A percentile compares a stretch with the other conserved stretches of the same genome.
phyloP scores from a whole-genome alignment of 306 rosid genomes.

The Lathyrus sativus region DNA sequence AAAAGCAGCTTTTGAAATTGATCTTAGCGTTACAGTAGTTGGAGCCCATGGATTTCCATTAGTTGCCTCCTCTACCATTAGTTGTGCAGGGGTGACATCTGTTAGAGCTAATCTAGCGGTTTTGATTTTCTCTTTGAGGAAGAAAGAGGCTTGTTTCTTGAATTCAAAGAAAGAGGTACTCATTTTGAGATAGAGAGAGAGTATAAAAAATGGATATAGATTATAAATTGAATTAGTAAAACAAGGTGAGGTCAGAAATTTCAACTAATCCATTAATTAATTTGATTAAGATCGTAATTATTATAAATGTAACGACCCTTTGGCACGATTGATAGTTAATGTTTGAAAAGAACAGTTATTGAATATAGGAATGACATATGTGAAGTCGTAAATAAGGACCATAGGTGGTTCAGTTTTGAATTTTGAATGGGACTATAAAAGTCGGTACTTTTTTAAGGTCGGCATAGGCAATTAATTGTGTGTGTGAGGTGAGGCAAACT shows the following conservation, averaged over 20 bases:
- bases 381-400: slow-evolving; percentile 19
- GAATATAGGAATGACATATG: slow-evolving; percentile 17
- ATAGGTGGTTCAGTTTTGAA: slow-evolving; percentile 30
- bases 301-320: slow-evolving; percentile 4
- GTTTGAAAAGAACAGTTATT: slow-evolving; percentile 17
- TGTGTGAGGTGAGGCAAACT: slow-evolving; percentile 26
- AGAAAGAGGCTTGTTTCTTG: slow-evolving; percentile 93
- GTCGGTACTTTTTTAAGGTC: neutral
- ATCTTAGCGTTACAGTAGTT: slow-evolving; percentile 63
- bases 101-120: slow-evolving; percentile 93
- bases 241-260: slow-evolving; percentile 32
- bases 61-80: slow-evolving; percentile 87
- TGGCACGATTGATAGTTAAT: slow-evolving; percentile 19
- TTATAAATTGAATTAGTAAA: slow-evolving; percentile 24
- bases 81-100: slow-evolving; percentile 84
- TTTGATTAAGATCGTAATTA: slow-evolving; percentile 5
- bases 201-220: neutral
- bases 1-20: slow-evolving; percentile 95
- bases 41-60: slow-evolving; percentile 73
- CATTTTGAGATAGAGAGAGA: slow-evolving; percentile 31
- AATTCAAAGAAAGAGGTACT: slow-evolving; percentile 67
- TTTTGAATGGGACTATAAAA: slow-evolving; percentile 31
- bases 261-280: slow-evolving; percentile 40
- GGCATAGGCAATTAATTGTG: neutral
- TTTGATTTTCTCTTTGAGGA: slow-evolving; percentile 86